These are phyloP conservation scores for Acarospora socialis DNA, from an alignment of 2,329 filamentous ascomycete species.

Conservation along the genomic window DNA sequence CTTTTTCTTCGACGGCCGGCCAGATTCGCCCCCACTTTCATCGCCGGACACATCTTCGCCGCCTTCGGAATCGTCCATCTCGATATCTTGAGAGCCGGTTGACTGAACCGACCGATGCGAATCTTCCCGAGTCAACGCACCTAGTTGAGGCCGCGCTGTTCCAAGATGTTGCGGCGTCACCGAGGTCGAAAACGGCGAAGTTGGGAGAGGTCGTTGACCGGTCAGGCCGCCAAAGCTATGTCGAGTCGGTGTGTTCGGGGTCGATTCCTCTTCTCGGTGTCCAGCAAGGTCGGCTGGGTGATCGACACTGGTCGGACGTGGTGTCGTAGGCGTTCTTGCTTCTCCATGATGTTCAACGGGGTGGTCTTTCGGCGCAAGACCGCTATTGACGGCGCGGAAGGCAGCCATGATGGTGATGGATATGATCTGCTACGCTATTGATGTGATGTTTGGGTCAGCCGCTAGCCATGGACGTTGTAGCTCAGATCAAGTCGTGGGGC, in stretches of 20 bases:
- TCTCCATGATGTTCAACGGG: no score
- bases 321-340: slow-evolving; percentile 43
- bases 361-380: slow-evolving; percentile 30
- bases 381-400: slow-evolving; percentile 48
- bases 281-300: slow-evolving; percentile 25
- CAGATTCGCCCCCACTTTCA: slow-evolving; percentile 45
- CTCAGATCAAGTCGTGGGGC: no score
- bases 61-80: slow-evolving; percentile 58
- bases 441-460: no score
- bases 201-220: slow-evolving; percentile 33
- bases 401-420: slow-evolving; percentile 36
- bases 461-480: no score
- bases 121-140: slow-evolving; percentile 37
- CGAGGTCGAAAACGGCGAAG: slow-evolving; percentile 23
- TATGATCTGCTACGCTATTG: slow-evolving; percentile 17
- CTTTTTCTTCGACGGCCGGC: slow-evolving; percentile 79
- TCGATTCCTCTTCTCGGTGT: slow-evolving; percentile 25
- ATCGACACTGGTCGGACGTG: slow-evolving; percentile 30
- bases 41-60: slow-evolving; percentile 48
- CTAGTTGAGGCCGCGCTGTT: slow-evolving; percentile 28
- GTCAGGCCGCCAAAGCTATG: slow-evolving; percentile 31
- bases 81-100: slow-evolving; percentile 52
- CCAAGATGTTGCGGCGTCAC: slow-evolving; percentile 32
- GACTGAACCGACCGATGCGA: slow-evolving; percentile 49
- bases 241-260: slow-evolving; percentile 29